Evolutionary conservation across 495 filamentous ascomycete genomes (phyloP).

Genomic region (Penicillium paxilli): DNA sequence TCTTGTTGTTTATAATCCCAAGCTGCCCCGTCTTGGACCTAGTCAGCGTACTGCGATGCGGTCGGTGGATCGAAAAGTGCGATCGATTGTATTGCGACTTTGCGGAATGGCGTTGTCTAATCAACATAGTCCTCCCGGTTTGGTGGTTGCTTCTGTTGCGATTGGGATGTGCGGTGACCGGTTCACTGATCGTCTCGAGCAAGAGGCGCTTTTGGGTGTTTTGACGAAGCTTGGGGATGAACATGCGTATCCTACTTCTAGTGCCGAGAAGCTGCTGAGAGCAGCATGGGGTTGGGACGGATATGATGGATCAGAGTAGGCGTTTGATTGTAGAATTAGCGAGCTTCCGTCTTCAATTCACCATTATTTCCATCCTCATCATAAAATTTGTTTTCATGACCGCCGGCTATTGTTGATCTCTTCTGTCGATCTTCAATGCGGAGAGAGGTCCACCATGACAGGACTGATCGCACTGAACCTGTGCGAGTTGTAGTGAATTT

Average conservation of each 20-base stretch:
- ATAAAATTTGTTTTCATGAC: no score
- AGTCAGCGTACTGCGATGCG: conserved; percentile 19
- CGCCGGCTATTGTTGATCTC: neutral
- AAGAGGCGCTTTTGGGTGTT: conserved; percentile 23
- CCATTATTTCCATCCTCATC: no score
- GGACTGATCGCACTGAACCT: neutral
- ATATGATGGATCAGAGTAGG: conserved; percentile 6
- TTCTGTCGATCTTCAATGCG: neutral
- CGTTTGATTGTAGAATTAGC: no score
- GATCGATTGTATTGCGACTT: conserved; percentile 25
- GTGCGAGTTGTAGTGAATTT: no score
- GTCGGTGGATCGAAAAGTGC: conserved; percentile 16
- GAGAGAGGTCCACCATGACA: neutral
- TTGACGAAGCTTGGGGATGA: conserved; percentile 12
- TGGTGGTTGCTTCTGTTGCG: conserved; percentile 26
- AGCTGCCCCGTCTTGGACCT: conserved; percentile 32
- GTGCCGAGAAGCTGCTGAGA: conserved; percentile 5
- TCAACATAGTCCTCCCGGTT: conserved; percentile 24
- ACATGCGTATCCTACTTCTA: conserved; percentile 17
- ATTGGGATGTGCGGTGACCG: conserved; percentile 35
- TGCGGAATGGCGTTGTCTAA: conserved; percentile 34
- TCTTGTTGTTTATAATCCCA: conserved; percentile 42
- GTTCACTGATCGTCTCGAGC: conserved; percentile 25
- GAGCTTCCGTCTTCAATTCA: neutral
- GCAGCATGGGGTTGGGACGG: conserved; percentile 18